Percentiles rank a stretch among this genome's conserved stretches.
These are phyloP conservation scores for Botryosphaeria dothidea DNA, from an alignment of 2,329 filamentous ascomycete genomes.

Conservation along the genomic window DNA sequence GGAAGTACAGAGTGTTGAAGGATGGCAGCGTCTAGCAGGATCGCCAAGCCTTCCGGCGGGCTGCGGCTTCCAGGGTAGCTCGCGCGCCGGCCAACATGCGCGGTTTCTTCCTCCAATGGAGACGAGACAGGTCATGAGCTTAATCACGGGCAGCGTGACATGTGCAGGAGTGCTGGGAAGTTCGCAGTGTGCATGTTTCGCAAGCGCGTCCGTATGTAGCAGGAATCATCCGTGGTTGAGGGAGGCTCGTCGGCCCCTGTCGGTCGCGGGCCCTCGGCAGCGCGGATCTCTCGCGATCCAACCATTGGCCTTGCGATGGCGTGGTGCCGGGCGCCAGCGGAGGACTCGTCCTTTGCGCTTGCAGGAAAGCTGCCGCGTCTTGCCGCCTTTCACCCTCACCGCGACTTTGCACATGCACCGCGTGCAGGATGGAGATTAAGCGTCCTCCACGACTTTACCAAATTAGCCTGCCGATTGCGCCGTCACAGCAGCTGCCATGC, in stretches of 20 bases:
- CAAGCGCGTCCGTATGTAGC: neutral
- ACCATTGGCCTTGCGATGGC: neutral
- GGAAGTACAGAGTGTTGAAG: neutral
- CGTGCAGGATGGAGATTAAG: neutral
- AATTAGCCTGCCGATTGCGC: neutral
- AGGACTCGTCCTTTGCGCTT: neutral
- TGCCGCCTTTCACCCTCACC: slow-evolving; percentile 4
- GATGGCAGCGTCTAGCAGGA: neutral
- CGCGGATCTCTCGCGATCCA: neutral
- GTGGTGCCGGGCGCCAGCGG: slow-evolving; percentile 7
- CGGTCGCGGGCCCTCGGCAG: neutral
- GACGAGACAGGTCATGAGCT: neutral
- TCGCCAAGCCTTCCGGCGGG: neutral
- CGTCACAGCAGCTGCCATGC: neutral
- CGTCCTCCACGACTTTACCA: neutral
- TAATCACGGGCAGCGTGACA: neutral
- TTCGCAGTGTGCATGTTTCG: neutral
- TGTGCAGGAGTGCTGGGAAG: neutral
- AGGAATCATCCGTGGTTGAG: neutral
- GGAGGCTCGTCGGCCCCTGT: slow-evolving; percentile 1
- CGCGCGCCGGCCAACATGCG: neutral
- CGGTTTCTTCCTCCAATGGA: neutral
- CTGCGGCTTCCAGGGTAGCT: neutral
- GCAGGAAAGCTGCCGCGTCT: neutral
- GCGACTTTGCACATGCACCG: slow-evolving; percentile 4